Evolutionary conservation across 495 filamentous ascomycete genomes (phyloP).

Genomic region (Penicillium robsamsonii): DNA sequence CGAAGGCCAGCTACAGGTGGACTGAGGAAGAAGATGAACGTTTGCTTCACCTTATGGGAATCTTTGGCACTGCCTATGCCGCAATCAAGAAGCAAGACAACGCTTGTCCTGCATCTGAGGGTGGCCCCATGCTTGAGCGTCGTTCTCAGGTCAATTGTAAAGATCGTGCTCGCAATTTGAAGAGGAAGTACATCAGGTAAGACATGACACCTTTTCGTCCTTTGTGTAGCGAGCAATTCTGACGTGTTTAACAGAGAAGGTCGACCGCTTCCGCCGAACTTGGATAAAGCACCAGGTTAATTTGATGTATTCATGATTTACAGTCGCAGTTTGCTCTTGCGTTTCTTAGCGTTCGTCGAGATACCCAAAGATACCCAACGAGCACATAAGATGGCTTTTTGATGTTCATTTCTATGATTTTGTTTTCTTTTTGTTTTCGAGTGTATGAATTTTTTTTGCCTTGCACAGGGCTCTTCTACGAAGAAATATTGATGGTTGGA

Average conservation of each 20-base stretch:
- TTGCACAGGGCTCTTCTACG: neutral
- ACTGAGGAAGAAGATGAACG: constrained; percentile 6
- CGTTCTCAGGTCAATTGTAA: constrained; percentile 4
- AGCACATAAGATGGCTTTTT: neutral
- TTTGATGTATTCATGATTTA: neutral
- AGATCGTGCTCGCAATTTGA: constrained; percentile 11
- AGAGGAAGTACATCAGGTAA: constrained; percentile 1
- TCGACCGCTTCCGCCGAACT: neutral
- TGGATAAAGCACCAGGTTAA: neutral
- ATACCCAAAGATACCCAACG: constrained; percentile 5
- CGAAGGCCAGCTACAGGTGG: neutral
- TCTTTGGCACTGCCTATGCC: neutral
- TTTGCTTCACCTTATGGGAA: neutral
- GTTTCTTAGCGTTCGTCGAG: neutral
- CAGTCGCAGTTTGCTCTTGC: neutral
- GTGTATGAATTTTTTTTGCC: neutral
- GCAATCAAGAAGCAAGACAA: constrained; percentile 2
- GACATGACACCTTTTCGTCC: constrained; percentile 4
- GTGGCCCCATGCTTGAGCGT: constrained; percentile 3
- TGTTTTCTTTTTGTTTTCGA: neutral
- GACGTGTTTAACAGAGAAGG: constrained; percentile 4
- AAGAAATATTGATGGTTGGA: neutral
- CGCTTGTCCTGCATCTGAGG: neutral
- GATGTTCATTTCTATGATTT: neutral
- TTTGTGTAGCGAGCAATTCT: neutral